Base-by-base conservation (phyloP, 2,329 filamentous ascomycete species). In the Truncatella angustata region DNA sequence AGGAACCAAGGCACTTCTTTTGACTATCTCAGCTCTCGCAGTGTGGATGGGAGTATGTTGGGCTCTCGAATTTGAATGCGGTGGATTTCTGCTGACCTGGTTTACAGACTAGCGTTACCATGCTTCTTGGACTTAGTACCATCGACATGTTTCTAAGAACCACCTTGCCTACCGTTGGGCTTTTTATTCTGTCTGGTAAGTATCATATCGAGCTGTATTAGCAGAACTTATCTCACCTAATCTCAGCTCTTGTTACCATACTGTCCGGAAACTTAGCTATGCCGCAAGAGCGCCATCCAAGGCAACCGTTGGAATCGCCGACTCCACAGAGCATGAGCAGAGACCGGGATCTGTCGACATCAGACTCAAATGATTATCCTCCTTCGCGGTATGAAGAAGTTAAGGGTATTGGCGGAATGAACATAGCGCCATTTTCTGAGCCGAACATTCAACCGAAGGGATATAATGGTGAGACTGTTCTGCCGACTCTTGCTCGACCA, bases 21-120 rank as follows among this genome's bases (percentile, higher is more conserved):
- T 74, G 1, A 64, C 74, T 16, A 66, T 77, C 20, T 60, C 70
- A 42, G 77, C 72, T 12, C 64, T 81, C 51, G 71, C 68, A n/a
- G 61, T 80, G 28, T 84, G 81, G 81, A 78, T 74, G 48, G 78
- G 69, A 58, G 79, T 82, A 61, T 64, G 78, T 76, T 24, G 40
- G 21, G 18, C 32, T 56, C 20, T 16, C 18, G 16, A 26, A n/a
- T n/a, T n/a, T n/a, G n/a, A n/a, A n/a, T n/a, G n/a, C n/a, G n/a
- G n/a, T n/a, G n/a, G n/a, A n/a, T n/a, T n/a, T n/a, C n/a, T n/a
- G n/a, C 35, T 37, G 7, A 39, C 21, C 24, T 49, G 34, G 7
- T 7, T 4, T 18, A 16, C 49, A 82, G 78, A 71, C 73, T 53
- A 84, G 81, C 58, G 70, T 76, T 6, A 70, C 75, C 7, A 70